Conservation (phyloP, 345 rosid genomes). For the Acer saccharum region DNA sequence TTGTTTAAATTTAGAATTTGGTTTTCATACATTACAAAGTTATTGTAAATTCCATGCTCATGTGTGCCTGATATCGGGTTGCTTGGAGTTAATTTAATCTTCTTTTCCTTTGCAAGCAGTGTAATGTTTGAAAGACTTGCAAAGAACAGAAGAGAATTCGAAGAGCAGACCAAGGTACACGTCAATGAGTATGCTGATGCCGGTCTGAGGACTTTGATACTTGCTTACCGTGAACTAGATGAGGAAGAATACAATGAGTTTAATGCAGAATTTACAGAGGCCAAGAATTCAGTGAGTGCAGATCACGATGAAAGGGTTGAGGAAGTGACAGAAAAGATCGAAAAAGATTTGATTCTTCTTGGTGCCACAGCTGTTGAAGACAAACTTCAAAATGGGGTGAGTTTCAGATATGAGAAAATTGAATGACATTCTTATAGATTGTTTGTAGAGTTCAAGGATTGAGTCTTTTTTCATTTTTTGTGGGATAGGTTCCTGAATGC, state of each 20-base stretch:
- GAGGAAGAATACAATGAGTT: slow-evolving; percentile 74
- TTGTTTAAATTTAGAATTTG: not conserved
- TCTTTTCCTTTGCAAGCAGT: slow-evolving; percentile 36
- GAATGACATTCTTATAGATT: slow-evolving; percentile 9
- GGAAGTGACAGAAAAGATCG: slow-evolving; percentile 67
- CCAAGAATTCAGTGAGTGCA: slow-evolving; percentile 60
- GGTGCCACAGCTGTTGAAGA: slow-evolving; percentile 98
- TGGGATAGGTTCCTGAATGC: slow-evolving; percentile 89
- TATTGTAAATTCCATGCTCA: not conserved
- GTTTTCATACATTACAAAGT: not conserved
- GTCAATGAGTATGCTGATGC: slow-evolving; percentile 86
- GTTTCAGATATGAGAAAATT: slow-evolving; percentile 12
- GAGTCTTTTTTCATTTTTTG: not conserved
- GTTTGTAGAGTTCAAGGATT: not conserved
- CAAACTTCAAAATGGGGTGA: slow-evolving; percentile 95
- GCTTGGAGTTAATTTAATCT: slow-evolving; percentile 7
- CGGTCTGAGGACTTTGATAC: slow-evolving; percentile 90
- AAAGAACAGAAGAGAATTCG: slow-evolving; percentile 52
- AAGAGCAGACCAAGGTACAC: slow-evolving; percentile 67
- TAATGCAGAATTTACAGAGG: slow-evolving; percentile 61
- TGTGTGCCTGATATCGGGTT: slow-evolving; percentile 1
- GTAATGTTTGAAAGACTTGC: slow-evolving; percentile 93
- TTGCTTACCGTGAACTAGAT: slow-evolving; percentile 82
- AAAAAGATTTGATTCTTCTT: slow-evolving; percentile 75
- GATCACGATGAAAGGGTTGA: slow-evolving; percentile 77